Conservation (phyloP, 495 filamentous ascomycete genomes). For the Sabuloglossum arenarium region DNA sequence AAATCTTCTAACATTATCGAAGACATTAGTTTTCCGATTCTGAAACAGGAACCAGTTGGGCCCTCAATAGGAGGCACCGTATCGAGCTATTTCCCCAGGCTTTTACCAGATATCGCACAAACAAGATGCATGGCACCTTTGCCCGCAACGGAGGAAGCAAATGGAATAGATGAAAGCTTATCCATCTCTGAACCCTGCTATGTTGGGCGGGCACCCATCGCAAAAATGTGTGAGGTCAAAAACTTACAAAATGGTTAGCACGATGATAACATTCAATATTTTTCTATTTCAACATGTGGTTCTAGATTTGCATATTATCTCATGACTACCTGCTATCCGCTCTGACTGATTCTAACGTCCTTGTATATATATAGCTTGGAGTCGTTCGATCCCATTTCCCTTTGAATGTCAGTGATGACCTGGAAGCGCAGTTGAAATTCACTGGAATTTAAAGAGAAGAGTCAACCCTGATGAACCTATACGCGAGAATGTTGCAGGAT, state of each 20-base stretch:
- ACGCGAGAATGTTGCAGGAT: background rate
- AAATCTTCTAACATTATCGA: slow-evolving; percentile 3
- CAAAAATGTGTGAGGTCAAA: background rate
- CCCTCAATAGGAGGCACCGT: background rate
- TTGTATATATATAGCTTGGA: too few relatives aligned
- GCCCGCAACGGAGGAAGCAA: background rate
- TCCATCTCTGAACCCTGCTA: background rate
- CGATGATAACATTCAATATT: background rate
- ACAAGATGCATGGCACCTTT: background rate
- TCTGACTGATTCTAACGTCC: too few relatives aligned
- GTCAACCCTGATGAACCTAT: background rate
- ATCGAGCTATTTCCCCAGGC: background rate
- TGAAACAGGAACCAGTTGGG: background rate
- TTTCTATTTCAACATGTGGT: too few relatives aligned
- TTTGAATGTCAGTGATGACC: background rate
- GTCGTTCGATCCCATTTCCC: too few relatives aligned
- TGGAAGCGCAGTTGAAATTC: background rate
- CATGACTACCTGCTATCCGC: background rate
- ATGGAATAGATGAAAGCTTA: background rate
- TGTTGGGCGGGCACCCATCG: background rate
- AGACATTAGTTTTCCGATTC: background rate
- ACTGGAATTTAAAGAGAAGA: background rate
- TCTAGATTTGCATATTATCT: too few relatives aligned
- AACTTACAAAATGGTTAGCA: background rate
- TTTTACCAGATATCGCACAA: background rate